These are phyloP conservation scores for Aphanocladium album DNA, from an alignment of 2,329 filamentous ascomycete species.

Conservation along the genomic window DNA sequence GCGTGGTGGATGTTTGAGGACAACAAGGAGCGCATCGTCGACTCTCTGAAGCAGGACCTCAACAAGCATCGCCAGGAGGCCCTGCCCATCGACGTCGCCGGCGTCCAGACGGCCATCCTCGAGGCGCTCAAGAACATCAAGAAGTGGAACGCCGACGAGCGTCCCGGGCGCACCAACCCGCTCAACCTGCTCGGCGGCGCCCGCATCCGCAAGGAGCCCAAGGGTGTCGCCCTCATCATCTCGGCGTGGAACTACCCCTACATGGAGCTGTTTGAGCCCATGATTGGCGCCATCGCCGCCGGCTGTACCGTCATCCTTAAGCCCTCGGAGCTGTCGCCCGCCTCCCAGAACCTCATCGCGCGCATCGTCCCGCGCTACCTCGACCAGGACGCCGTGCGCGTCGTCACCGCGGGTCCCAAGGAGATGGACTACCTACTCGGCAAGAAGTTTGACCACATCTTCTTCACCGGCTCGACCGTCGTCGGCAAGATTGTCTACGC, in stretches of 20 bases:
- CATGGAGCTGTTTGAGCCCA: conserved; percentile 31
- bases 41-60: conserved; percentile 31
- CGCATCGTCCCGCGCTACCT: conserved; percentile 38
- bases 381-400: conserved; percentile 31
- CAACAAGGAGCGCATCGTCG: conserved; percentile 28
- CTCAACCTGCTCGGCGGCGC: conserved; percentile 27
- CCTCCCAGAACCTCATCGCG: conserved; percentile 31
- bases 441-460: conserved; percentile 38
- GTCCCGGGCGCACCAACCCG: conserved; percentile 22
- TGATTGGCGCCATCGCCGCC: conserved; percentile 39
- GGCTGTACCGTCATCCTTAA: conserved; percentile 38
- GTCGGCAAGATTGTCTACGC: conserved; percentile 33
- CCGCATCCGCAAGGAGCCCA: conserved; percentile 36
- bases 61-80: conserved; percentile 30
- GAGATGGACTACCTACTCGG: conserved; percentile 34
- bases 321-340: conserved; percentile 35
- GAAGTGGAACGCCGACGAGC: conserved; percentile 33
- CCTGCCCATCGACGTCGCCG: conserved; percentile 25
- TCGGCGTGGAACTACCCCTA: conserved; percentile 44
- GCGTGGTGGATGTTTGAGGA: conserved; percentile 37
- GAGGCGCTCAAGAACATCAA: conserved; percentile 34
- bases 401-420: conserved; percentile 31
- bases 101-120: conserved; percentile 31
- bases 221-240: conserved; percentile 39
- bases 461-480: conserved; percentile 38